Base-by-base conservation (phyloP, 1,284 basidiomycete genomes). In the Marasmius tenuissimus region DNA sequence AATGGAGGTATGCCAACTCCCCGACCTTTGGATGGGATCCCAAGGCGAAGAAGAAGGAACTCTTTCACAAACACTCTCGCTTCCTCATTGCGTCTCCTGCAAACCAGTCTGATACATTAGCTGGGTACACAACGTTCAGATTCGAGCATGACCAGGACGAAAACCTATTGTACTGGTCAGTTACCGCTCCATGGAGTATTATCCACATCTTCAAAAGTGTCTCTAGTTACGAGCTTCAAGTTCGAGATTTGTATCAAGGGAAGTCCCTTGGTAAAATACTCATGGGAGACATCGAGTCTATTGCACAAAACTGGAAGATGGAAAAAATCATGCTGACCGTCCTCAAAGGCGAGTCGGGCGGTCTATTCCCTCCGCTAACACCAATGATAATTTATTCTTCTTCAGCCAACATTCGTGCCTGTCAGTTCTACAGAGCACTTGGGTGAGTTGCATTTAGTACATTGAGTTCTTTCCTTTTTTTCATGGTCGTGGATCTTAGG, bases 201-300 rank as follows among this genome's bases (percentile, higher is more conserved):
- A 58, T 56, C 33, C 11, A 34, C 49, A 58, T 37, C 56, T 33
- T 42, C n/a, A 14, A 7, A 14, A 11, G 0, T 34, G 9, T 6
- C 16, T 51, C 52, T 61, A 93, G 91, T 68, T 93, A 93, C 68
- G 91, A 93, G 60, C 71, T 92, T 7, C 91, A 93, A 68, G 80
- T 92, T 6, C 72, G 74, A 0, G 61, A 71, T 33, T 49, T 65
- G 1, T 72, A 69, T 37, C 81, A 80, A 37, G 66, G 75, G 86
- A 8, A 72, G 72, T 39, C 89, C 89, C 6, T 68, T 92, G 1
- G 91, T 4, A 82, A 73, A 63, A 69, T 71, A 50, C 70, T 92
- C 53, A 76, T 87, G 65, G 69, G 77, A 1, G 75, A 74, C 22
- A 70, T 92, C n/a, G 71, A 71, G 16, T 72, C 70, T 3, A 80